Evolutionary conservation across 306 rosid genomes (phyloP).

Genomic region (Cajanus cajan): DNA sequence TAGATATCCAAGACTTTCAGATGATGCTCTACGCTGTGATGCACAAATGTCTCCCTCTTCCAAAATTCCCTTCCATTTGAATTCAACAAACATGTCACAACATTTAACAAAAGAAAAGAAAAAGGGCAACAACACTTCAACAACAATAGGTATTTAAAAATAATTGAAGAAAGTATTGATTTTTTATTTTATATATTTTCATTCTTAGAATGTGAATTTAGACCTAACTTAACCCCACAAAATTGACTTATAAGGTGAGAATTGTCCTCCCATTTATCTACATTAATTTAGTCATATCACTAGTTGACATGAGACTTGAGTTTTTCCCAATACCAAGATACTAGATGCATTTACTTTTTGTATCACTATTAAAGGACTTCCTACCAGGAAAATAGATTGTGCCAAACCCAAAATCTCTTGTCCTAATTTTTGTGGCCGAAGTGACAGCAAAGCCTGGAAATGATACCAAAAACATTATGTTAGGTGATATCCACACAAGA

Average conservation of each 20-base stretch:
- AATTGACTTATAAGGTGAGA: no score
- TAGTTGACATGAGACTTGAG: no score
- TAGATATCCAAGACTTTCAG: conserved; percentile 88
- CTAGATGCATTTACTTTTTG: background rate
- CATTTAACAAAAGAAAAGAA: background rate
- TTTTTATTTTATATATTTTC: background rate
- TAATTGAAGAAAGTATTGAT: background rate
- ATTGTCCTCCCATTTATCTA: no score
- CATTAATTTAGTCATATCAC: no score
- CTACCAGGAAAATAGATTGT: conserved; percentile 86
- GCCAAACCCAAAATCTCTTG: conserved; percentile 74
- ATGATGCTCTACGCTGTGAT: conserved; percentile 85
- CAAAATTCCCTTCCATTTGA: conserved; percentile 73
- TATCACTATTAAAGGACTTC: conserved; percentile 2
- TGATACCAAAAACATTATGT: conserved; percentile 31
- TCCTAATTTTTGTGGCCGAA: conserved; percentile 68
- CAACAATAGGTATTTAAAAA: background rate
- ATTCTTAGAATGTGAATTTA: background rate
- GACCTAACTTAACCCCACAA: no score
- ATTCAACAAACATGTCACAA: conserved; percentile 16
- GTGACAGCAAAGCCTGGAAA: conserved; percentile 67
- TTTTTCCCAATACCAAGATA: background rate
- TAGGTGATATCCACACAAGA: conserved; percentile 25
- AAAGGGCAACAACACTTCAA: background rate
- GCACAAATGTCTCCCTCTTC: conserved; percentile 89